Evolutionary conservation across 768 basidiomycete genomes (phyloP).

Genomic region (Suillus discolor): DNA sequence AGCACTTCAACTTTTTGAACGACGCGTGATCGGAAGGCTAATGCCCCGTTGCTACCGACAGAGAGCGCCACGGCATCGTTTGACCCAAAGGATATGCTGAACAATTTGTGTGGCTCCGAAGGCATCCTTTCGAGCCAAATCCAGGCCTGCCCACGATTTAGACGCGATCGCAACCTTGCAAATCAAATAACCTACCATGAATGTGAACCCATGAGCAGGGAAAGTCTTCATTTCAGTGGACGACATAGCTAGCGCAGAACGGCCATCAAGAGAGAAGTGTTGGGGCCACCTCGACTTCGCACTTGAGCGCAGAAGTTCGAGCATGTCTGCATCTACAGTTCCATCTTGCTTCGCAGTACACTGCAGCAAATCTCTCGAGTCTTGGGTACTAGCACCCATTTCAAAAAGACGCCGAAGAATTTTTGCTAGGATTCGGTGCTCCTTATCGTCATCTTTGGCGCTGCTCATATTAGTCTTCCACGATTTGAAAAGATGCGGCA

Average conservation of each 20-base stretch:
- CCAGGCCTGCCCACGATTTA: constrained; percentile 43
- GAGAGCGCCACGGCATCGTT: constrained; percentile 44
- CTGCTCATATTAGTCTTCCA: constrained; percentile 23
- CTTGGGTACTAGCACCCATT: constrained; percentile 68
- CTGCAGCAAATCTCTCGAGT: constrained; percentile 68
- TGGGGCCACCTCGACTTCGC: constrained; percentile 80
- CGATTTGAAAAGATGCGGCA: constrained; percentile 47
- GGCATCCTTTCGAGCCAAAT: constrained; percentile 49
- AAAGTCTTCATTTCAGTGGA: constrained; percentile 55
- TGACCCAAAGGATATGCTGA: constrained; percentile 36
- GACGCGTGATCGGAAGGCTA: constrained; percentile 49
- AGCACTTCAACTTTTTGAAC: constrained; percentile 45
- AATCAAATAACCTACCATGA: constrained; percentile 51
- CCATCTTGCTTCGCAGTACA: constrained; percentile 50
- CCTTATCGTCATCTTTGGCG: constrained; percentile 38
- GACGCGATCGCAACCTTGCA: no score
- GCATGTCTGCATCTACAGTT: constrained; percentile 59
- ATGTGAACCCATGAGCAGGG: constrained; percentile 67
- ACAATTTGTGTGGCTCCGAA: constrained; percentile 34
- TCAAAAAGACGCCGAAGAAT: constrained; percentile 71
- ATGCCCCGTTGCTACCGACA: constrained; percentile 56
- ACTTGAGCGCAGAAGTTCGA: constrained; percentile 70
- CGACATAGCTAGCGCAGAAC: constrained; percentile 50
- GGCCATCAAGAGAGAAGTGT: constrained; percentile 70
- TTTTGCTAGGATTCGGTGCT: constrained; percentile 60